Base-by-base conservation (phyloP, 2,329 filamentous ascomycete genomes). In the Lizonia empirigonia region DNA sequence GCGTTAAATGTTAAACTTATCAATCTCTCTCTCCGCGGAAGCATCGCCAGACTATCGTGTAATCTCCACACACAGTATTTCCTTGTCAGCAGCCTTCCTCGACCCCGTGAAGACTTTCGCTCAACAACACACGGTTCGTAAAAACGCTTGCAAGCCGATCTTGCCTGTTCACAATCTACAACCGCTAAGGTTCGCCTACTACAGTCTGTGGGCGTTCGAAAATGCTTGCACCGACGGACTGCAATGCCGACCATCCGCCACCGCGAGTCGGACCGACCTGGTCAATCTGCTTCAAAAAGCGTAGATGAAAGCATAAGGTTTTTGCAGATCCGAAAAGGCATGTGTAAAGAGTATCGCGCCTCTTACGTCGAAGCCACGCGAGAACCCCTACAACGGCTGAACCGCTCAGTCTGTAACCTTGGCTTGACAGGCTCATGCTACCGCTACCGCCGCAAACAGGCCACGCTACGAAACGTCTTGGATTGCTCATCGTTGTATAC, bases 191-290 rank as follows among this genome's bases (percentile, higher is more conserved):
- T 15, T n/a, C 27, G 13, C 27, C n/a, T n/a, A 16, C n/a, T 15
- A 18, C 32, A 10, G 18, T 15, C 3, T 13, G 8, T 4, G 8
- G 7, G 18, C 10, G 4, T 16, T 24, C n/a, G 3, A 15, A 6
- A 13, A 22, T 22, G 10, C 20, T 24, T 7, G 9, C 7, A 7
- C 16, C 5, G 13, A 23, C n/a, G 13, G 13, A 16, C 18, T 19
- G 32, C 12, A 37, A 3, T 9, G 7, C 7, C 18, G 2, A 24
- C 42, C 13, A 8, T 7, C 12, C 32, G 13, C 62, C 32, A 15
- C 62, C 46, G 44, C 56, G 51, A 75, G 73, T 55, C 60, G 70
- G 38, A 69, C 76, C 32, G 62, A 78, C 51, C 62, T 75, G 50
- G 70, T 72, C 38, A 74, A 79, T 47, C 73, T 75, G 1, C 24